Percentiles rank a stretch among this genome's conserved stretches.
phyloP scores from a whole-genome alignment of 176 grass and related monocot species.

The Oryza meyeriana region DNA sequence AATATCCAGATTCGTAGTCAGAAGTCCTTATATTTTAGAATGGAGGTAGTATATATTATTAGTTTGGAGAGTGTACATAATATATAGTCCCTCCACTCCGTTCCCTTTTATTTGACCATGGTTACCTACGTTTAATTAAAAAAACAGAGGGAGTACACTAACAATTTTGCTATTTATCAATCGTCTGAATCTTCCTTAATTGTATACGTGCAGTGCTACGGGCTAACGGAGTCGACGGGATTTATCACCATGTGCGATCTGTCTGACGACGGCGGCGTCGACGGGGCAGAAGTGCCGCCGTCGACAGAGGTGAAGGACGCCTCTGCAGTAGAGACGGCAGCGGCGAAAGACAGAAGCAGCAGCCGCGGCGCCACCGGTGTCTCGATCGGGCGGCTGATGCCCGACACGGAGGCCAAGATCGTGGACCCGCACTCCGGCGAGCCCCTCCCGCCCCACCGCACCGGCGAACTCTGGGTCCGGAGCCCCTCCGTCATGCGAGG shows the following conservation, averaged over 20 bases:
- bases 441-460: constrained; percentile 19
- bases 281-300: neutral
- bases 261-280: neutral
- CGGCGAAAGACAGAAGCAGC: too few relatives aligned
- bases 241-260: constrained; percentile 38
- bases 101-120: too few relatives aligned
- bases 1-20: too few relatives aligned
- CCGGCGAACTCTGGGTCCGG: constrained; percentile 49
- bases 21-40: too few relatives aligned
- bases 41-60: too few relatives aligned
- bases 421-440: constrained; percentile 33
- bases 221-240: constrained; percentile 50
- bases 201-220: constrained; percentile 39
- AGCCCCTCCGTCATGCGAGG: constrained; percentile 44
- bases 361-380: neutral
- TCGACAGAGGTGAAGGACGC: neutral
- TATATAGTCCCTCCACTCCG: too few relatives aligned
- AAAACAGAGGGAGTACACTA: too few relatives aligned
- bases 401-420: constrained; percentile 39
- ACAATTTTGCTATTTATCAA: too few relatives aligned
- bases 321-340: too few relatives aligned
- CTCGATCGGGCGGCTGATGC: constrained; percentile 42
- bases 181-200: too few relatives aligned
- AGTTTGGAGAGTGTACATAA: too few relatives aligned
- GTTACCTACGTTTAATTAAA: too few relatives aligned